phyloP scores from a whole-genome alignment of 176 grass and related monocot species.

The Avena atlantica region DNA sequence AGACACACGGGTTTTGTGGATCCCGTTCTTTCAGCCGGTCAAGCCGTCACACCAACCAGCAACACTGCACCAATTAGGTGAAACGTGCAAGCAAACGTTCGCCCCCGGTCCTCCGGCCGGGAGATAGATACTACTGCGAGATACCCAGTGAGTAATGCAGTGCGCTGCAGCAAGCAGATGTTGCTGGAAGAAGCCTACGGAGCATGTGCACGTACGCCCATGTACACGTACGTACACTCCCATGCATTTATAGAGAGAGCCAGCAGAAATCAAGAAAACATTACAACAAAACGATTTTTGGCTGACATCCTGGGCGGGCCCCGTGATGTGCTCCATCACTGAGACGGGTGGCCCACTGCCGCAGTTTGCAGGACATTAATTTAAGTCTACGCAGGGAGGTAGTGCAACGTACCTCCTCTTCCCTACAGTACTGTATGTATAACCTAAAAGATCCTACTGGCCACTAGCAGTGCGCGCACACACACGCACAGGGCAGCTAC shows the following conservation, averaged over 20 bases:
- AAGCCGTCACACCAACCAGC: neutral
- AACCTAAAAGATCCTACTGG: neutral
- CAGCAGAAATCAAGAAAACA: neutral
- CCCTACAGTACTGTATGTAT: neutral
- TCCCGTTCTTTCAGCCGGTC: constrained; percentile 17
- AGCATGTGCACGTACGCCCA: neutral
- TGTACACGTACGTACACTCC: neutral
- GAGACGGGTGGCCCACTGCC: neutral
- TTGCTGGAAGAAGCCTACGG: neutral
- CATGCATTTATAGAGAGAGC: no score
- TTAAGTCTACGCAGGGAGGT: neutral
- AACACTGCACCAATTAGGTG: neutral
- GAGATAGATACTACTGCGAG: neutral
- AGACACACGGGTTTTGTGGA: neutral
- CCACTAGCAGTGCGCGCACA: no score
- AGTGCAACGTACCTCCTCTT: neutral
- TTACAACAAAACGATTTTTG: neutral
- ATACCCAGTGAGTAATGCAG: neutral
- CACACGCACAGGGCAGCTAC: no score
- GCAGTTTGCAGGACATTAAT: no score
- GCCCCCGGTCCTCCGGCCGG: neutral
- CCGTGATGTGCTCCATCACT: constrained; percentile 49
- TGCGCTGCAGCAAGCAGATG: neutral
- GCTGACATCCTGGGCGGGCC: neutral
- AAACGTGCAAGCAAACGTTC: constrained; percentile 10